Conservation (phyloP, 2,329 filamentous ascomycete genomes). For the Helotiales sp. region DNA sequence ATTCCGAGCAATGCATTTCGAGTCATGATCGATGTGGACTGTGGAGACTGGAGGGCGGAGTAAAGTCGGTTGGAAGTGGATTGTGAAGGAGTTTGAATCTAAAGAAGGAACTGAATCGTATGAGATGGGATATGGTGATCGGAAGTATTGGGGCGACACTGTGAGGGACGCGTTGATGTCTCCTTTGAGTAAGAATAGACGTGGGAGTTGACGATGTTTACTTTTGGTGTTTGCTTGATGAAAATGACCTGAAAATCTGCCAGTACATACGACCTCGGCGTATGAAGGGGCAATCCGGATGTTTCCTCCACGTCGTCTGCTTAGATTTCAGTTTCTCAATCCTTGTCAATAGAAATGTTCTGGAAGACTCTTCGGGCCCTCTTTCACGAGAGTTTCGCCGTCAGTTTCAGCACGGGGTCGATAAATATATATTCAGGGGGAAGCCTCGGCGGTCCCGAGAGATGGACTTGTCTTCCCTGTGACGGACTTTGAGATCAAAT, state of each 20-base stretch:
- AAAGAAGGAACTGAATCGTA: neutral
- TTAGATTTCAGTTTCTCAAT: neutral
- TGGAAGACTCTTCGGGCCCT: conserved; percentile 2
- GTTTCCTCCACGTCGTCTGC: neutral
- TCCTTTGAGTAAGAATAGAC: neutral
- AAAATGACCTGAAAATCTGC: neutral
- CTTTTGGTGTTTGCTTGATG: neutral
- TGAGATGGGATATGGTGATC: conserved; percentile 2
- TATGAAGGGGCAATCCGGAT: too few relatives aligned
- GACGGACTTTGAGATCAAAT: neutral
- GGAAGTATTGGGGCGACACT: neutral
- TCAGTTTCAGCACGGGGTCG: neutral
- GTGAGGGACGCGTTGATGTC: neutral
- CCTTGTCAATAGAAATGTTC: neutral
- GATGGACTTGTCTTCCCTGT: neutral
- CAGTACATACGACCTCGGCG: neutral
- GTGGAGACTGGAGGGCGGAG: conserved; percentile 16
- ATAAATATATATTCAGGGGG: neutral
- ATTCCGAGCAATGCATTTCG: neutral
- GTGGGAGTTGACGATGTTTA: neutral
- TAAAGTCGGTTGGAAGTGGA: neutral
- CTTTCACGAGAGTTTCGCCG: neutral
- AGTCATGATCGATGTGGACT: neutral
- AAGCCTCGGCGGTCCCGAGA: neutral
- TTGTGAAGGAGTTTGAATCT: neutral